Conservation (phyloP, 2,329 filamentous ascomycete species). For the Cladosporium sp. region DNA sequence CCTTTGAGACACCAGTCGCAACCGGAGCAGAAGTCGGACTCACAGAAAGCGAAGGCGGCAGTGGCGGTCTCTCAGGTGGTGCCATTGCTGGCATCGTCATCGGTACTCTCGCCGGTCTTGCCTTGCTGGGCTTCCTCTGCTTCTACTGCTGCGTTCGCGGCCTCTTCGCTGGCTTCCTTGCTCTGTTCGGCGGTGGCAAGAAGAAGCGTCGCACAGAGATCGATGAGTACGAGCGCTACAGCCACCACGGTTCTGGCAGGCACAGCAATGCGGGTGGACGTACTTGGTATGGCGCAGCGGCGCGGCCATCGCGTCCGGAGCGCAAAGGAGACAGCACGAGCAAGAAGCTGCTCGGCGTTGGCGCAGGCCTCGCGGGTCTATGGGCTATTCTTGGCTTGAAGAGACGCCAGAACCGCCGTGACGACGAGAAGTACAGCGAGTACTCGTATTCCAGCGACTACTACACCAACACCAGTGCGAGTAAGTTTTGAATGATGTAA, state of each 20-base stretch:
- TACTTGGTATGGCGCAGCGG: conserved; percentile 47
- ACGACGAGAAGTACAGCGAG: conserved; percentile 45
- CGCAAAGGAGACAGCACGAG: conserved; percentile 35
- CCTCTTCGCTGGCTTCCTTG: conserved; percentile 56
- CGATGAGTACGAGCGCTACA: conserved; percentile 61
- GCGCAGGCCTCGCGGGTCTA: conserved; percentile 45
- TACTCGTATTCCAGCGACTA: conserved; percentile 46
- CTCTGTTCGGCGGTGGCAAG: conserved; percentile 60
- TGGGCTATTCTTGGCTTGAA: conserved; percentile 49
- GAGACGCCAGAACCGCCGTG: conserved; percentile 39
- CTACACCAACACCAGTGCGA: conserved; percentile 50
- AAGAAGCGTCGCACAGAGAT: conserved; percentile 58
- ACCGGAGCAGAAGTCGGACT: conserved; percentile 51
- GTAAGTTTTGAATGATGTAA: conserved; percentile 40
- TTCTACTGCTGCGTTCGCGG: conserved; percentile 67
- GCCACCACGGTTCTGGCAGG: conserved; percentile 53
- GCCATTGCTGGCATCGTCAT: conserved; percentile 82
- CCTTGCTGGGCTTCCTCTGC: conserved; percentile 68
- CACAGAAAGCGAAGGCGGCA: conserved; percentile 34
- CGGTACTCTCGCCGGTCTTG: conserved; percentile 66
- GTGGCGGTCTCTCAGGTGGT: conserved; percentile 60
- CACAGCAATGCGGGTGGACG: conserved; percentile 42
- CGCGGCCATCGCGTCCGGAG: conserved; percentile 34
- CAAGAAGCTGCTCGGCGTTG: conserved; percentile 39
- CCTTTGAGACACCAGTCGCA: conserved; percentile 55